Evolutionary conservation across 1,284 basidiomycete genomes (phyloP).

Genomic region (Trichosporon ovoides): DNA sequence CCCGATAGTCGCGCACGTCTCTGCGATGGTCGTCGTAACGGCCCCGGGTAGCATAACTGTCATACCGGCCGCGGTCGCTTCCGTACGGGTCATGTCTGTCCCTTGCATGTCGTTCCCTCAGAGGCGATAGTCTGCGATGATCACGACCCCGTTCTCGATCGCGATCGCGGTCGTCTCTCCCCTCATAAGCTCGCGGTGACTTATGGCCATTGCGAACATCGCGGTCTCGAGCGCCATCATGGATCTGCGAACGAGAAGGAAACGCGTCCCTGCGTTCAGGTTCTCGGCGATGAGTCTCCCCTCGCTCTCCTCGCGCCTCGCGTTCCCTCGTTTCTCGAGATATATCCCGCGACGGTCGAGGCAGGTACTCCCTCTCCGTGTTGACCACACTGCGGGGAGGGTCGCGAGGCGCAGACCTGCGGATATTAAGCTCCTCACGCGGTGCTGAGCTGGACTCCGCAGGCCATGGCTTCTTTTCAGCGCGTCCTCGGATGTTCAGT

Average conservation of each 20-base stretch:
- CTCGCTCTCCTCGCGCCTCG: not conserved
- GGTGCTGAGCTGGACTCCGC: not conserved
- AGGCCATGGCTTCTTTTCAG: not conserved
- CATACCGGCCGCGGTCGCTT: constrained; percentile 7
- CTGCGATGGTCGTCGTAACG: not conserved
- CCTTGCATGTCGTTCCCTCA: not conserved
- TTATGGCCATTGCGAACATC: not conserved
- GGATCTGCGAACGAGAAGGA: not conserved
- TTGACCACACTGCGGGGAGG: not conserved
- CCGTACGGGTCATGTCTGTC: not conserved
- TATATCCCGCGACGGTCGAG: not conserved
- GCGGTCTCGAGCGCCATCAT: not conserved
- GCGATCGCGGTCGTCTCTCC: constrained; percentile 6
- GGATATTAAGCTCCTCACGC: not conserved
- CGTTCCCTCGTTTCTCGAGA: not conserved
- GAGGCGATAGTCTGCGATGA: not conserved
- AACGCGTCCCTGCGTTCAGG: not conserved
- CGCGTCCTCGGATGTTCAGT: not conserved
- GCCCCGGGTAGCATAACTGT: not conserved
- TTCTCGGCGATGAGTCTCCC: not conserved
- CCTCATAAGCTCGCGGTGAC: not conserved
- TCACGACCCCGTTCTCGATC: not conserved
- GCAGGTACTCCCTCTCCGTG: not conserved
- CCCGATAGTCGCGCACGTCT: constrained; percentile 1
- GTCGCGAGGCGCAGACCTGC: not conserved